These are phyloP conservation scores for Zhuliangozyma blackwelliae DNA, from an alignment of 1,139 yeast species.

Conservation along the genomic window DNA sequence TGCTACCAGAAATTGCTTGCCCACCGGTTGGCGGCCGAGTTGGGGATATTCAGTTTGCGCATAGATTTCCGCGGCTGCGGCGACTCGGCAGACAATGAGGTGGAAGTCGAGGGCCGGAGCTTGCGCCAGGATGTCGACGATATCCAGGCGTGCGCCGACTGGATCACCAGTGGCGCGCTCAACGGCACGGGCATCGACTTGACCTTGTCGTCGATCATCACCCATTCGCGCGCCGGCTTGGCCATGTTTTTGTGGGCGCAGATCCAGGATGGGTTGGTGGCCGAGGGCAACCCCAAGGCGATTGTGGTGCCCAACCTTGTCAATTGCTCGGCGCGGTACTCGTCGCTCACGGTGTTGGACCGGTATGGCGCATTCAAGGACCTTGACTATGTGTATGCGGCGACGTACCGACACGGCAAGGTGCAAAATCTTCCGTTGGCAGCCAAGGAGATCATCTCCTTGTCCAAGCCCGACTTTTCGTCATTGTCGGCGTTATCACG, in stretches of 20 bases:
- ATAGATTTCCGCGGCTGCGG: conserved; percentile 90
- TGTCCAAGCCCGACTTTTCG: conserved; percentile 49
- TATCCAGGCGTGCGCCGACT: conserved; percentile 50
- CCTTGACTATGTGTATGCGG: conserved; percentile 14
- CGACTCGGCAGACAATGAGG: conserved; percentile 55
- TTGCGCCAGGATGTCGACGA: conserved; percentile 66
- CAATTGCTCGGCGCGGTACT: conserved; percentile 69
- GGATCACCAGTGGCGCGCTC: conserved; percentile 29
- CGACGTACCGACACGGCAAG: conserved; percentile 46
- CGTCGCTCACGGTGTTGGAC: conserved; percentile 31
- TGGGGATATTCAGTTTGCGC: conserved; percentile 63
- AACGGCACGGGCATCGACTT: conserved; percentile 38
- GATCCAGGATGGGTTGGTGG: conserved; percentile 31
- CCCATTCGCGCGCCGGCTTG: conserved; percentile 78
- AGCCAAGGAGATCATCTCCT: conserved; percentile 47
- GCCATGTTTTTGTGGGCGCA: conserved; percentile 76
- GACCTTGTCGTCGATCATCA: conserved; percentile 52
- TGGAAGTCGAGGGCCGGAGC: conserved; percentile 47
- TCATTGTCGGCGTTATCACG: conserved; percentile 38
- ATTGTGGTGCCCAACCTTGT: conserved; percentile 58
- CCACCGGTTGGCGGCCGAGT: conserved; percentile 49
- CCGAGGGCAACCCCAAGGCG: conserved; percentile 21
- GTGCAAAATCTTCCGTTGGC: conserved; percentile 38
- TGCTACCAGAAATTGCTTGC: conserved; percentile 69
- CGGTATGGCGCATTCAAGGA: conserved; percentile 23